Evolutionary conservation across 495 filamentous ascomycete genomes (phyloP).

Genomic region (Penicillium robsamsonii): DNA sequence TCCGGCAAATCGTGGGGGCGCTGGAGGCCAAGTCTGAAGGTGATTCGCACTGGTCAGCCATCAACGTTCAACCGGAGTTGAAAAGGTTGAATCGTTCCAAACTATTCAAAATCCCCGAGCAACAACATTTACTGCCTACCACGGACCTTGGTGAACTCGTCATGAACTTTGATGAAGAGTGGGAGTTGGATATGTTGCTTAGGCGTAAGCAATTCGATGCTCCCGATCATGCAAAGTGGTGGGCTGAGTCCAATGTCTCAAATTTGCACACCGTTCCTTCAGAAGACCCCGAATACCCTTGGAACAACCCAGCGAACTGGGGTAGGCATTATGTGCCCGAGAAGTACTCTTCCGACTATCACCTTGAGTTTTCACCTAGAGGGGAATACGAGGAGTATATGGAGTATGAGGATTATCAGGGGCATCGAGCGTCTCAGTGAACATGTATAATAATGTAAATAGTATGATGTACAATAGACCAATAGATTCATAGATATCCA

Average conservation of each 20-base stretch:
- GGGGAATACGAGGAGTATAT: not conserved
- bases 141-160: conserved; percentile 8
- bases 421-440: not conserved
- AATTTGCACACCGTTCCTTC: not conserved
- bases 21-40: conserved; percentile 6
- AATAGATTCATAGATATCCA: not conserved
- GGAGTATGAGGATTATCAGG: not conserved
- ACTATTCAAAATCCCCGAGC: not conserved
- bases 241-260: conserved; percentile 4
- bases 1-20: not conserved
- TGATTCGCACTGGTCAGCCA: conserved; percentile 5
- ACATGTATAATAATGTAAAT: conserved; percentile 12
- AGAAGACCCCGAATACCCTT: conserved; percentile 7
- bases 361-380: conserved; percentile 3
- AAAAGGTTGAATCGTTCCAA: conserved; percentile 4
- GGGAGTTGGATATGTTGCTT: conserved; percentile 22
- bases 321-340: conserved; percentile 4
- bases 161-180: conserved; percentile 25
- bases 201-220: not conserved
- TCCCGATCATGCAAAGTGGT: conserved; percentile 1
- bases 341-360: conserved; percentile 1
- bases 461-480: conserved; percentile 5
- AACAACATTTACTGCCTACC: conserved; percentile 7
- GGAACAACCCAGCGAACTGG: conserved; percentile 1
- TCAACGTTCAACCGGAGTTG: not conserved